Evolutionary conservation across 2,329 filamentous ascomycete species (phyloP).

Genomic region (Xylaria sp.): DNA sequence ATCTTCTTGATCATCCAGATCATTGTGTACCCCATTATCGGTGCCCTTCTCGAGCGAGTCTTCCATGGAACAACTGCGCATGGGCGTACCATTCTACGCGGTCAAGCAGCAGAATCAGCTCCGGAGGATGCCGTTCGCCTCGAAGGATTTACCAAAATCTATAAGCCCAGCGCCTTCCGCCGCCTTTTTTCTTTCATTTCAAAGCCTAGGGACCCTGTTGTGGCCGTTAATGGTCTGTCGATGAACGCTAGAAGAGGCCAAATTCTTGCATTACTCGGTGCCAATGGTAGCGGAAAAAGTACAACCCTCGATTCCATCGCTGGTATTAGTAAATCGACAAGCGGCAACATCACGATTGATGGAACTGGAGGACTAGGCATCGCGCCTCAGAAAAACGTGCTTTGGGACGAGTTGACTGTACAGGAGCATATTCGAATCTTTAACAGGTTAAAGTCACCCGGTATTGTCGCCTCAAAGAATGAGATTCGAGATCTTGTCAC

Average conservation of each 20-base stretch:
- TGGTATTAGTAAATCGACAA: constrained; percentile 80
- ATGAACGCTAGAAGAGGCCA: constrained; percentile 80
- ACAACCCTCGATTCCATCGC: constrained; percentile 91
- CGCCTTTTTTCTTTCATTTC: constrained; percentile 60
- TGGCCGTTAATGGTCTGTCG: constrained; percentile 81
- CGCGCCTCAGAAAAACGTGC: constrained; percentile 92
- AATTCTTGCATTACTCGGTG: constrained; percentile 86
- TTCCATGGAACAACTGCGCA: constrained; percentile 80
- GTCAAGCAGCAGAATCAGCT: constrained; percentile 43
- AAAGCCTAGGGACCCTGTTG: constrained; percentile 70
- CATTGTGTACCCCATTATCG: constrained; percentile 79
- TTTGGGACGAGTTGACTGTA: constrained; percentile 90
- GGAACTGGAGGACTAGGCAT: constrained; percentile 84
- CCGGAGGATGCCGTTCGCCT: constrained; percentile 72
- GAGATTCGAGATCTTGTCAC: constrained; percentile 72
- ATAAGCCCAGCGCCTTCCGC: constrained; percentile 72
- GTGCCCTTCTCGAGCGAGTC: constrained; percentile 76
- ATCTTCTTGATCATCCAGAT: constrained; percentile 82
- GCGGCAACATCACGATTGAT: constrained; percentile 80
- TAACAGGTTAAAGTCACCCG: constrained; percentile 79
- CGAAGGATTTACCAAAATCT: constrained; percentile 80
- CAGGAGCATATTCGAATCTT: constrained; percentile 87
- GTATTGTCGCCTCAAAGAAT: constrained; percentile 64
- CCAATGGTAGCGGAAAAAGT: constrained; percentile 90
- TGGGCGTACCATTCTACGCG: constrained; percentile 64